Conservation (phyloP, 1,139 yeast species). For the Wickerhamomyces sp. region DNA sequence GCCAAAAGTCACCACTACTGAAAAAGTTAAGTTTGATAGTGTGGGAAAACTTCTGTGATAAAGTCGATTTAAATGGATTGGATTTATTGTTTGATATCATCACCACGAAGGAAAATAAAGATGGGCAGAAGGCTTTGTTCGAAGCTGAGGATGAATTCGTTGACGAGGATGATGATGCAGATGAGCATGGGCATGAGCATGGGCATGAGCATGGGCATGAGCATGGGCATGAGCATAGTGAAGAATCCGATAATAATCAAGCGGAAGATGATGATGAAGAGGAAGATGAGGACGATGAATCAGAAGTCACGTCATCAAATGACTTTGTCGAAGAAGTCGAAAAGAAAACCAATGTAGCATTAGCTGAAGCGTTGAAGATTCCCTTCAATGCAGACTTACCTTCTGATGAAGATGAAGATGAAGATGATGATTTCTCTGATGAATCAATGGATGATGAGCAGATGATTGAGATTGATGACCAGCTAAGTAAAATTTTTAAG, state of each 20-base stretch:
- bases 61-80: conserved; percentile 47
- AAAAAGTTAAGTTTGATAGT: conserved; percentile 69
- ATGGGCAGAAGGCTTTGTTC: conserved; percentile 76
- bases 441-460: conserved; percentile 95
- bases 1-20: conserved; percentile 67
- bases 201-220: conserved; percentile 25
- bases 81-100: conserved; percentile 63
- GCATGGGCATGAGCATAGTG: conserved; percentile 27
- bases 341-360: conserved; percentile 60
- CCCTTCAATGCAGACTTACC: conserved; percentile 41
- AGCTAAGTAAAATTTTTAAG: conserved; percentile 76
- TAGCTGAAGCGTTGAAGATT: conserved; percentile 76
- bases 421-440: conserved; percentile 52
- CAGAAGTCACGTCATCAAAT: conserved; percentile 26
- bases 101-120: conserved; percentile 69
- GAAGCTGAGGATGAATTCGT: conserved; percentile 54
- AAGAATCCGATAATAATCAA: conserved; percentile 30
- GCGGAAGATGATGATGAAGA: conserved; percentile 31
- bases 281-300: conserved; percentile 31
- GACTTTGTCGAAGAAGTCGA: conserved; percentile 51
- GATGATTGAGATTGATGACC: conserved; percentile 93
- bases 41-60: conserved; percentile 65
- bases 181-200: conserved; percentile 30
- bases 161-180: conserved; percentile 34
- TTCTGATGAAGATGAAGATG: conserved; percentile 35